Base-by-base conservation (phyloP, 352 stramenopile species). In the Halophytophthora batemanensis region DNA sequence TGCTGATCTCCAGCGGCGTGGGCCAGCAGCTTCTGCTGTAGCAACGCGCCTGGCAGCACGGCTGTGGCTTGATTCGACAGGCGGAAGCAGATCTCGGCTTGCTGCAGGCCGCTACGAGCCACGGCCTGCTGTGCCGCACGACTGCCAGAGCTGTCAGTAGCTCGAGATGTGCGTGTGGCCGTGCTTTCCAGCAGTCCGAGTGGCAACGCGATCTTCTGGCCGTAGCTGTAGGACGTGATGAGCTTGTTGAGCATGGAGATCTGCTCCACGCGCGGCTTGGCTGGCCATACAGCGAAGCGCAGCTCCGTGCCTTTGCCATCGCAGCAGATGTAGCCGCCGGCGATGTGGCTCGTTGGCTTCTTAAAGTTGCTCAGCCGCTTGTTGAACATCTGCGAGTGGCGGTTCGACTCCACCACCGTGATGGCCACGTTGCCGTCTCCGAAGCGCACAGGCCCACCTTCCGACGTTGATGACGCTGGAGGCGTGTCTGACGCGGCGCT, bases 341-440 rank as follows among this genome's bases (percentile, higher is more conserved):
- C 59, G 50, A 93, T 92, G 42, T 69, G 70, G 45, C 77, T 90
- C 34, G 83, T 94, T 6, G 77, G 76, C 42, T 94, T 94, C 54
- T 94, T 94, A 34, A 90, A 94, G 61, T 94, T 94, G 39, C 68
- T 90, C 17, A 94, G 58, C 37, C 80, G 73, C 55, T 90, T 92
- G 56, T 91, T 93, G 54, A 79, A 92, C 77, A 86, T 83, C 19
- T 85, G 64, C 39, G 80, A 88, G 62, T 92, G 83, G n/a, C 83
- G 81, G 45, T 92, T 90, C 13, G 77, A 87, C 33, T 91, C 81
- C 12, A 90, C 61, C 18, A 93, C 78, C 1, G 69, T 73, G 46
- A 93, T 86, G 10, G 71, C 72, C 1, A 93, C 78, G 50, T 88
- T 75, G 5, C 44, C n/a, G 56, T 93, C 83, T 15, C 83, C 83